These are phyloP conservation scores for Glycyrrhiza uralensis DNA, from an alignment of 306 rosid genomes.

Conservation along the genomic window DNA sequence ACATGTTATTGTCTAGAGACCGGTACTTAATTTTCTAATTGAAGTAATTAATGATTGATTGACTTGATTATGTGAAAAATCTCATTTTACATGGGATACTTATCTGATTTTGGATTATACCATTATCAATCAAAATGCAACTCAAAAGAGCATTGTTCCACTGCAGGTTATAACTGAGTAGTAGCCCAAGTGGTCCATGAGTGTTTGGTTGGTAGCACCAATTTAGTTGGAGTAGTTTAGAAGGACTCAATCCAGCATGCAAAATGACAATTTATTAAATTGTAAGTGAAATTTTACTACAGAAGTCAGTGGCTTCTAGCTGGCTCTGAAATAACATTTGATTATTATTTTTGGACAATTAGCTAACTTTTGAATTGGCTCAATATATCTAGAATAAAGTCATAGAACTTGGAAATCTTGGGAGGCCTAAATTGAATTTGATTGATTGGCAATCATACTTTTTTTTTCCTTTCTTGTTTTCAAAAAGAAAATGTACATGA, in stretches of 20 bases:
- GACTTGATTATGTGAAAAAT: background rate
- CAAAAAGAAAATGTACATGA: slow-evolving; percentile 27
- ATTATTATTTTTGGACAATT: background rate
- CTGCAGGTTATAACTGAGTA: background rate
- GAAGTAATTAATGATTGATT: too few species aligned
- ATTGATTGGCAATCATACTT: slow-evolving; percentile 26
- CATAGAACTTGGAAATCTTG: slow-evolving; percentile 11
- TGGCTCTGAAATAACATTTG: background rate
- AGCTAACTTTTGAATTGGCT: slow-evolving; percentile 21
- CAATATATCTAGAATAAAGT: slow-evolving; percentile 21
- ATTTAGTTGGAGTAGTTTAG: background rate
- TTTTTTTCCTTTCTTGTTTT: slow-evolving; percentile 16
- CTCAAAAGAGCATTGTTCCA: background rate
- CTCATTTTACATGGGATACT: background rate
- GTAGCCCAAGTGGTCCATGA: background rate
- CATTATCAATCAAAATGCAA: background rate
- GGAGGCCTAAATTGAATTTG: slow-evolving; percentile 14
- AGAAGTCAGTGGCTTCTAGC: slow-evolving; percentile 26
- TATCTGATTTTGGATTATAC: background rate
- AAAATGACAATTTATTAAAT: slow-evolving; percentile 20
- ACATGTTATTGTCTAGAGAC: too few species aligned
- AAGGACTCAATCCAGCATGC: background rate
- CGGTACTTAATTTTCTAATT: too few species aligned
- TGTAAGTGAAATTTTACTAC: background rate
- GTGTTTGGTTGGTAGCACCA: slow-evolving; percentile 8